phyloP scores from a whole-genome alignment of 1,284 basidiomycete species.

The Cryptococcus amylolentus region DNA sequence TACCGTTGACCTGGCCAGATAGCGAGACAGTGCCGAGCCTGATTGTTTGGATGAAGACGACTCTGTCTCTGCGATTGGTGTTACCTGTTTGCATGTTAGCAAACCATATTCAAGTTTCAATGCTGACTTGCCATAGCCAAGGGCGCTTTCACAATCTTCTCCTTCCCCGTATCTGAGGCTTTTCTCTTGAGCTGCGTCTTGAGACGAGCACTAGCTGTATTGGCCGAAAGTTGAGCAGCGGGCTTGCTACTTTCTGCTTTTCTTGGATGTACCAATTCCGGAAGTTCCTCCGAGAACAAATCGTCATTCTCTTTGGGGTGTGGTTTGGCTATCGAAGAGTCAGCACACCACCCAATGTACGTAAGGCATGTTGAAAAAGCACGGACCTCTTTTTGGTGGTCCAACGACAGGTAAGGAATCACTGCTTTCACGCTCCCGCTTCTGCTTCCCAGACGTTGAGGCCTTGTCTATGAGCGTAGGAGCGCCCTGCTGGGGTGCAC shows the following conservation, averaged over 20 bases:
- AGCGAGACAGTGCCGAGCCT: constrained; percentile 7
- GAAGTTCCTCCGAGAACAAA: background rate
- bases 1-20: constrained; percentile 8
- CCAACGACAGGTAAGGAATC: background rate
- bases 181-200: background rate
- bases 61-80: no score
- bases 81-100: no score
- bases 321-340: constrained; percentile 1
- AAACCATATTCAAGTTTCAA: no score
- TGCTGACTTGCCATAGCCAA: no score
- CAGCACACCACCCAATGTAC: background rate
- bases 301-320: constrained; percentile 4
- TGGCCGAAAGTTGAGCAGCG: no score
- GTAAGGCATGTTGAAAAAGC: background rate
- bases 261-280: no score
- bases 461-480: no score
- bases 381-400: constrained; percentile 6
- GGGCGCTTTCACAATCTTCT: no score
- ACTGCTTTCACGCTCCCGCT: constrained; percentile 8
- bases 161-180: background rate
- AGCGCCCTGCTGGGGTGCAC: no score
- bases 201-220: background rate
- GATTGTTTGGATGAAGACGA: background rate
- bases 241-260: no score
- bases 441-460: no score